These are phyloP conservation scores for Protoeuglena noctilucae DNA, from an alignment of 139 green algal genomes.

Conservation along the genomic window DNA sequence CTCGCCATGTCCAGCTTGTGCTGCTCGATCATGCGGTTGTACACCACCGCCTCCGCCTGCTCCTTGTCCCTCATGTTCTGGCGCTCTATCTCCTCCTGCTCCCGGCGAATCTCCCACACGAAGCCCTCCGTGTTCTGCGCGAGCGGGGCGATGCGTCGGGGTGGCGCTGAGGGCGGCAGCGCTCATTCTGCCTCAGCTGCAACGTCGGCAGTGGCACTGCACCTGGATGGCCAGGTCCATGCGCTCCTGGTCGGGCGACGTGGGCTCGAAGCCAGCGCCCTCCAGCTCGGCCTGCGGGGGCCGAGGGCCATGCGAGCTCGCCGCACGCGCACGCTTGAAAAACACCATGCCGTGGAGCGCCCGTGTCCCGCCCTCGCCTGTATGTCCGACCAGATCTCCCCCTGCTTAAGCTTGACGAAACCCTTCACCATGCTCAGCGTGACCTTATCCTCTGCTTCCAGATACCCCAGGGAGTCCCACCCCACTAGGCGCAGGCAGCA, in stretches of 20 bases:
- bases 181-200: neutral
- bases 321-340: conserved; percentile 6
- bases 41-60: conserved; percentile 5
- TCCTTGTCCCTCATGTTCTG: neutral
- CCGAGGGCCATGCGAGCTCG: no score
- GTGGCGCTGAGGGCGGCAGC: neutral
- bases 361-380: conserved; percentile 13
- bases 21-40: conserved; percentile 10
- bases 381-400: conserved; percentile 26
- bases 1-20: conserved; percentile 1
- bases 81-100: neutral
- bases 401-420: conserved; percentile 32
- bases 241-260: conserved; percentile 5
- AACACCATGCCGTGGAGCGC: conserved; percentile 17
- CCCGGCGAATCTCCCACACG: neutral
- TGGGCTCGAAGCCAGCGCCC: conserved; percentile 4
- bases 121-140: conserved; percentile 5
- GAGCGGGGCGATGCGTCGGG: neutral
- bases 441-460: conserved; percentile 17
- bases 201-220: neutral
- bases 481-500: conserved; percentile 15
- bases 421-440: conserved; percentile 15
- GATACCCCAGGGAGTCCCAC: conserved; percentile 11
- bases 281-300: no score
- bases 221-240: neutral